These are phyloP conservation scores for Linaria vulgaris DNA, from an alignment of 257 asterid genomes.

Conservation along the genomic window DNA sequence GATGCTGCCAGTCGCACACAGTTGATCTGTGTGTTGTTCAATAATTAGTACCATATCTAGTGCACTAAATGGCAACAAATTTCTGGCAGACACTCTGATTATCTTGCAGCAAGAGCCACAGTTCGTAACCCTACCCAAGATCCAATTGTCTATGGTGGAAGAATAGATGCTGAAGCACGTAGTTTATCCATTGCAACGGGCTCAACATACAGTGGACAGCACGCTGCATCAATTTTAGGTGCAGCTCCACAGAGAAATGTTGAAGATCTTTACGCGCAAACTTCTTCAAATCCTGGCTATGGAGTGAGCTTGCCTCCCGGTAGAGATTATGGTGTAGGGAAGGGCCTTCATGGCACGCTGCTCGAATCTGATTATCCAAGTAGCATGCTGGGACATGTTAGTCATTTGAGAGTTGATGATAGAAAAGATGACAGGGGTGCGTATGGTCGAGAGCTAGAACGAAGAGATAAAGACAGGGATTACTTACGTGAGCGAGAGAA, in stretches of 20 bases:
- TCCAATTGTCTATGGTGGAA: conserved; percentile 63
- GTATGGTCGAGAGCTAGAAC: conserved; percentile 68
- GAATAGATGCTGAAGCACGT: conserved; percentile 72
- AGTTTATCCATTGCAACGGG: conserved; percentile 54
- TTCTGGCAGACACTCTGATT: conserved; percentile 98
- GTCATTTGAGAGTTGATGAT: conserved; percentile 62
- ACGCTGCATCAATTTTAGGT: conserved; percentile 80
- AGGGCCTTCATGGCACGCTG: conserved; percentile 65
- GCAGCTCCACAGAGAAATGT: conserved; percentile 75
- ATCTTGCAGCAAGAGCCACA: conserved; percentile 74
- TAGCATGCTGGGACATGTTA: conserved; percentile 48
- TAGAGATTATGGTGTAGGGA: conserved; percentile 90
- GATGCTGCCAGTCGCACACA: conserved; percentile 38
- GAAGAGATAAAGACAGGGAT: conserved; percentile 70
- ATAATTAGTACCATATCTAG: conserved; percentile 40
- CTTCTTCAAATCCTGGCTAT: conserved; percentile 83
- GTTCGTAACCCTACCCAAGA: conserved; percentile 73
- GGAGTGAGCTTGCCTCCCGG: conserved; percentile 99
- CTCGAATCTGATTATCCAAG: conserved; percentile 68
- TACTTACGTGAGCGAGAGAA: conserved; percentile 71
- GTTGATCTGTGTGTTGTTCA: conserved; percentile 40
- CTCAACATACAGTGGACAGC: conserved; percentile 72
- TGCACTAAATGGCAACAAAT: conserved; percentile 70
- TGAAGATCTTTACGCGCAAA: conserved; percentile 70
- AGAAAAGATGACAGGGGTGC: conserved; percentile 62